A percentile compares a stretch with the other conserved stretches of the same genome.
Conservation (phyloP, 2,329 filamentous ascomycete species). For the Albifimbria verrucaria region DNA sequence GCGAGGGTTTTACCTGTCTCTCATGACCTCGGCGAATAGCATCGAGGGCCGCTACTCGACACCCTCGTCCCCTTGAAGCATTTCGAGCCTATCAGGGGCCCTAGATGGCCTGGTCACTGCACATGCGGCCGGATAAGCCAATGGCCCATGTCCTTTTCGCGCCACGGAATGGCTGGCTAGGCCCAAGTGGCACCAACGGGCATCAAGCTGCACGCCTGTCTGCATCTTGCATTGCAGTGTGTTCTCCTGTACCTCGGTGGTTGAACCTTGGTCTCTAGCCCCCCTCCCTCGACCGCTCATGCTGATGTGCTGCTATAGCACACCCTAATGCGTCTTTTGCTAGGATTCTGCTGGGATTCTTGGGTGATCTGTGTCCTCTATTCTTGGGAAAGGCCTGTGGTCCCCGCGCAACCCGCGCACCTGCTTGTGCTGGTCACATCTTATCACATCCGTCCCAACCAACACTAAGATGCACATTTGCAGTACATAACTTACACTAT, state of each 20-base stretch:
- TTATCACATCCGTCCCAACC: constrained; percentile 7
- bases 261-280: neutral
- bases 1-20: neutral
- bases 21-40: neutral
- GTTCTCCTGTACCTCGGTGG: neutral
- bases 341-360: neutral
- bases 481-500: constrained; percentile 48
- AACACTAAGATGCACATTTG: neutral
- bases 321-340: neutral
- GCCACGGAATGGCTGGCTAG: neutral
- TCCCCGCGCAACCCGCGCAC: neutral
- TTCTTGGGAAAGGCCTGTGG: constrained; percentile 7
- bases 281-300: neutral
- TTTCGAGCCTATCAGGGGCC: neutral
- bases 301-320: neutral
- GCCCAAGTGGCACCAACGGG: neutral
- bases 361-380: constrained; percentile 4
- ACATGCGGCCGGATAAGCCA: neutral
- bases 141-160: neutral
- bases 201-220: neutral
- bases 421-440: constrained; percentile 11
- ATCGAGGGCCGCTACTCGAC: neutral
- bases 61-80: neutral
- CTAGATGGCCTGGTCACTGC: neutral
- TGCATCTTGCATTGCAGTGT: neutral